A percentile compares a stretch with the other conserved stretches of the same genome.
These are phyloP conservation scores for Aspergillus phoenicis DNA, from an alignment of 2,329 filamentous ascomycete species.

Conservation along the genomic window DNA sequence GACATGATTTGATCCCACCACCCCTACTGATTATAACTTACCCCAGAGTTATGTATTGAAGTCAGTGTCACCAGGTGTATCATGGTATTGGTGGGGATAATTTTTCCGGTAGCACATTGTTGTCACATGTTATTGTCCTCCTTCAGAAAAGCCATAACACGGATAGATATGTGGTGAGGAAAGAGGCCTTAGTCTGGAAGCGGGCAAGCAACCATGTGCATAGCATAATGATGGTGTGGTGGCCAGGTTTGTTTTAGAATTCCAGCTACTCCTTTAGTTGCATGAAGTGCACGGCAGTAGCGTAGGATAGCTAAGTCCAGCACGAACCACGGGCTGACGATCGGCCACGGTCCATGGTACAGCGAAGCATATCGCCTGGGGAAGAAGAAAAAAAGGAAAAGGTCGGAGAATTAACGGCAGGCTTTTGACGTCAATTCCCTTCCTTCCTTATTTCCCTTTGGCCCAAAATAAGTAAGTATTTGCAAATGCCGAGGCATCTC, in stretches of 20 bases:
- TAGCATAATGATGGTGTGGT: background rate
- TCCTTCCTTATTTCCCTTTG: background rate
- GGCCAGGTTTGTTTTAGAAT: background rate
- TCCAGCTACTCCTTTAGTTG: background rate
- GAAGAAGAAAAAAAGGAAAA: background rate
- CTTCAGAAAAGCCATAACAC: too few species aligned
- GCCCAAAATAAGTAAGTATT: background rate
- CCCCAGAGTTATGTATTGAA: too few species aligned
- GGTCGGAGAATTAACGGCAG: conserved; percentile 2
- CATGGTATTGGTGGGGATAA: too few species aligned
- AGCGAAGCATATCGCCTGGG: background rate
- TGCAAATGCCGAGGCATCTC: background rate
- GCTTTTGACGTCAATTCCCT: background rate
- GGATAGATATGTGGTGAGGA: background rate
- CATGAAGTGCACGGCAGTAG: background rate
- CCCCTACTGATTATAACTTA: too few species aligned
- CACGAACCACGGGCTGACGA: conserved; percentile 9
- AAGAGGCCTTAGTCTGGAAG: too few species aligned
- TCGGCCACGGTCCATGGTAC: conserved; percentile 10
- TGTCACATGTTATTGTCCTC: too few species aligned
- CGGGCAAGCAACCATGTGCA: too few species aligned
- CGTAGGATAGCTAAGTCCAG: background rate
- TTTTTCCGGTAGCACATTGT: too few species aligned
- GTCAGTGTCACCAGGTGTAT: too few species aligned
- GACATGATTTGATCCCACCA: too few species aligned